Conservation (phyloP, 163 green algal genomes). For the Dunaliella salina region DNA sequence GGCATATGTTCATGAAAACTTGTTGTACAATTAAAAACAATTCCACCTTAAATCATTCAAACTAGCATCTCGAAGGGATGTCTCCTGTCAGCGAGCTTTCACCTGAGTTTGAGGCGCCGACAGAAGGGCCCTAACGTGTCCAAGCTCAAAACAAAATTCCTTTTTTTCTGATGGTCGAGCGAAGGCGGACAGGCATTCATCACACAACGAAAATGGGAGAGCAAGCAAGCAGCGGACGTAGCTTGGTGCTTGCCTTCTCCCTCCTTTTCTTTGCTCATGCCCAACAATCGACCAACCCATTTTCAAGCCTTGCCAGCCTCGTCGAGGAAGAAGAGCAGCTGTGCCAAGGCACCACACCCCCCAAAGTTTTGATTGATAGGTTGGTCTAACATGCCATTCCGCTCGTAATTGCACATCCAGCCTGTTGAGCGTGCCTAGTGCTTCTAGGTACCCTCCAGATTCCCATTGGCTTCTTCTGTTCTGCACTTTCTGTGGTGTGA, state of each 20-base stretch:
- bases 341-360: slow-evolving; percentile 31
- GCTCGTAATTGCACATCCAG: neutral
- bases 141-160: no score
- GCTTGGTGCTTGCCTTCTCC: neutral
- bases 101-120: no score
- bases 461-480: neutral
- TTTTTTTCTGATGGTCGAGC: neutral
- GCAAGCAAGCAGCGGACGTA: neutral
- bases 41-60: no score
- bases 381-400: neutral
- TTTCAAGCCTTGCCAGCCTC: neutral
- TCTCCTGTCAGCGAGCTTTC: no score
- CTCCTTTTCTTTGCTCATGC: neutral
- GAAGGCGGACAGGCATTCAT: neutral
- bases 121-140: no score
- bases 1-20: no score
- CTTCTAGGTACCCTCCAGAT: no score
- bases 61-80: no score
- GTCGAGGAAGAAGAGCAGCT: neutral
- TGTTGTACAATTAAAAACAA: no score
- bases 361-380: slow-evolving; percentile 35
- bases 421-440: neutral
- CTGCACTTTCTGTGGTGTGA: no score
- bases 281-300: neutral
- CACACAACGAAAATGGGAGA: neutral